Evolutionary conservation across 2,329 filamentous ascomycete species (phyloP), one percentile per base, ranked within the genome.

Genomic region (Eutypella sp.): DNA sequence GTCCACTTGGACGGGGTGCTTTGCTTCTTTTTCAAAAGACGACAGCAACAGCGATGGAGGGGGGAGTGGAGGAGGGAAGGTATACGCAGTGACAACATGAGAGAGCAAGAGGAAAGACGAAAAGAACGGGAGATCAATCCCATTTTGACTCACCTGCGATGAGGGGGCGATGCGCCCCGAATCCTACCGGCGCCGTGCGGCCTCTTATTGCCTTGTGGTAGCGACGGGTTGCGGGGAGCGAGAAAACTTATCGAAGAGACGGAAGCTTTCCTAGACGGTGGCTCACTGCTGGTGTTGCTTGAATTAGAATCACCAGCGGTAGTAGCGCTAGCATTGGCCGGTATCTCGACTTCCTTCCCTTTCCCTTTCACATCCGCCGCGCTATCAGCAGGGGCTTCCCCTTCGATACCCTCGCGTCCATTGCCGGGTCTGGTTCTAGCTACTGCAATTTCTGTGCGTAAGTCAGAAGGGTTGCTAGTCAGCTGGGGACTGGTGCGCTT

Each of bases 131-230:
- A n/a, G n/a, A n/a, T n/a, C n/a, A 43, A 47, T 40, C 36, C 18
- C 15, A 15, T n/a, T n/a, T n/a, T 22, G 25, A 61, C 71, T 67
- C 66, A 79, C 76, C 72, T 75, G 47, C 62, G 55, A 49, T 74
- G 71, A 25, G 71, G 68, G 20, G 76, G 76, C 22, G 76, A 79
- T 31, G 67, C 71, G 20, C 62, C 69, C 45, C 71, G 61, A 40
- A 71, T 70, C 20, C 72, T 67, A 42, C 52, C 60, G 27, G 66
- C 68, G 42, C 67, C 64, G 39, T 73, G 72, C 44, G 66, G 67
- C 47, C 73, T 71, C 47, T 73, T 72, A 3, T 59, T 52, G 22
- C 74, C 75, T 49, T 77, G 75, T 4, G 75, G 74, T 16, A 78
- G 61, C 18, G 64, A 62, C 4, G 70, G 71, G 50, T 75, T 68